A percentile compares a stretch with the other conserved stretches of the same genome.
These are phyloP conservation scores for Grosmannia serpens DNA, from an alignment of 2,329 filamentous ascomycete species.

Conservation along the genomic window DNA sequence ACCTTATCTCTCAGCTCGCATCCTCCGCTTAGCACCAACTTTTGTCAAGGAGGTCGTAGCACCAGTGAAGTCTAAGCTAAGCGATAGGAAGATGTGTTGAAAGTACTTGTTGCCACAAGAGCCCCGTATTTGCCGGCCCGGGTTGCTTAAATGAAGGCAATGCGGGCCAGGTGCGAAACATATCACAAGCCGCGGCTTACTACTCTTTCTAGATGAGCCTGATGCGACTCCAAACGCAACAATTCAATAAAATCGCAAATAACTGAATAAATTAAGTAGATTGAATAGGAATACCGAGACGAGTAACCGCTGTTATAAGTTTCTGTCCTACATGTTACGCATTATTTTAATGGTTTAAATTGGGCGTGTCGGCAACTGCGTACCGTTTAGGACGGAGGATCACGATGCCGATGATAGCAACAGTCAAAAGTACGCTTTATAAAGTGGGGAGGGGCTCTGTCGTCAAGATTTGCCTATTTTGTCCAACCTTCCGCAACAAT, in stretches of 20 bases:
- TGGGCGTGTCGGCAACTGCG: background rate
- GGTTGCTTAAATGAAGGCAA: no score
- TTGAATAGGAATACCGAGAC: background rate
- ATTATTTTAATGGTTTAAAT: background rate
- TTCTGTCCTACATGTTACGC: background rate
- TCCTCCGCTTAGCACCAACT: no score
- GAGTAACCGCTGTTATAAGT: background rate
- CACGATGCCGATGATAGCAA: background rate
- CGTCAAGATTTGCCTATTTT: slow-evolving; percentile 8
- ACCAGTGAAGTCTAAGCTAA: no score
- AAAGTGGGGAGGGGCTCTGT: slow-evolving; percentile 8
- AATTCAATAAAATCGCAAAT: background rate
- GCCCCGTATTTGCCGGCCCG: no score
- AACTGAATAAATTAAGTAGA: background rate
- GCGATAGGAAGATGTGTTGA: no score
- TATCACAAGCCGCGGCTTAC: background rate
- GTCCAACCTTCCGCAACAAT: background rate
- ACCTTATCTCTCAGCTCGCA: no score
- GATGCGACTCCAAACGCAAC: background rate
- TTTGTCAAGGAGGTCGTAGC: no score
- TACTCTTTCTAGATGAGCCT: background rate
- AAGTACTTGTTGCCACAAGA: no score
- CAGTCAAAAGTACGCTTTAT: background rate
- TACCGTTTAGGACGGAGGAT: background rate
- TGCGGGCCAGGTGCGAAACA: background rate